Evolutionary conservation across 2,329 filamentous ascomycete species (phyloP), one percentile per base, ranked within the genome.

Genomic region (Fusarium papillatum): DNA sequence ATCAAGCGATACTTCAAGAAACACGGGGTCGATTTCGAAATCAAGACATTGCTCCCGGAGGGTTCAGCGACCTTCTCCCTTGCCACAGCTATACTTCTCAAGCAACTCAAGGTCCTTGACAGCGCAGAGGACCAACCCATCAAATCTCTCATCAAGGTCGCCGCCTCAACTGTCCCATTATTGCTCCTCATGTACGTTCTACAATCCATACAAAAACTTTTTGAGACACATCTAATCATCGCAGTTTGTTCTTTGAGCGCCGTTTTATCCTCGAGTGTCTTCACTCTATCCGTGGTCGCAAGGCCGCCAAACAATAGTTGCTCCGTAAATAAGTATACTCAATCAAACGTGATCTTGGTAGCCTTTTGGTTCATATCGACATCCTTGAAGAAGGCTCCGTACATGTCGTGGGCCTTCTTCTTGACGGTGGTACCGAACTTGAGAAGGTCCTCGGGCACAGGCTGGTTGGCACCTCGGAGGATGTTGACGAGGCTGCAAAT

Each of bases 341-440:
- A 90, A 81, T 98, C 95, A 87, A 98, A 98, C 59, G 92, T 96
- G 82, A 98, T 98, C 89, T 98, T 98, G 69, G 94, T 97, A 34
- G 95, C 93, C 84, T 94, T 93, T 86, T 96, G 94, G 83, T 90
- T 95, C 84, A 93, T 93, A 79, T 95, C 94, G 11, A 95, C 92
- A 79, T 98, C 95, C 86, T 97, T 98, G 89, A 94, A 98, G 83
- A 98, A 98, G 38, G 95, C 95, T 69, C 97, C 97, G 82, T 98
- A 99, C 60, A 95, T 94, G 81, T 95, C 94, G 86, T 99, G 97
- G 61, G 93, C 91, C 95, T 98, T 98, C 92, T 98, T 98, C 92
- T 98, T 99, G 64, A 99, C 97, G 1, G 96, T 98, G 26, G 95
- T 98, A 80, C 97, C 97, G 79, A 98, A 99, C 86, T 98, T 98